Evolutionary conservation across 116 monocot genomes (phyloP), one percentile per base, ranked within the genome.

Genomic region (Trichopus zeylanicus): DNA sequence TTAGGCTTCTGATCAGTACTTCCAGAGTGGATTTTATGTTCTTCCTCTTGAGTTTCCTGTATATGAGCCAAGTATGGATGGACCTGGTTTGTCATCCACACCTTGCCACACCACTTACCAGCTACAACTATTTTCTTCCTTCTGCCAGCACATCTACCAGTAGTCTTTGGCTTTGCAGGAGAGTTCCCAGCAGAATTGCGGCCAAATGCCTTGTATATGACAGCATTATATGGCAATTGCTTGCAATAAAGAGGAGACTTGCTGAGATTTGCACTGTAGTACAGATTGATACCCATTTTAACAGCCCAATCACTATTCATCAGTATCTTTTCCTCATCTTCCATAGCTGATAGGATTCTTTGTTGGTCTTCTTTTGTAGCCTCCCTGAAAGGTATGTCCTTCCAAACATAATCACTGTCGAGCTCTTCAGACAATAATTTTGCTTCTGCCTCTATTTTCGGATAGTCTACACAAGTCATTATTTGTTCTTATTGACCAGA

Each of bases 31-130:
- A 60, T 47, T 49, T n/a, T 57, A 34, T 68, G 69, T 24, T 84
- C 74, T 31, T 64, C 59, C 7, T 80, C 74, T 24, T 76, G 61
- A 51, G 16, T 6, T 12, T 70, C 74, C 24, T 42, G 24, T 32
- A 28, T 65, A 16, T 66, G 53, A 38, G 73, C 63, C 35, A 97
- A 68, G 46, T 62, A 78, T 12, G 97, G 91, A 70, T 97, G 97
- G n/a, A 98, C 88, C 57, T 98, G 88, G 63, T 88, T 88, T 11
- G 80, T 65, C 87, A 85, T 87, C 98, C 98, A 98, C 63, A 82
- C 85, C 51, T 80, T 98, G 34, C 98, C 98, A 56, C 98, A 98
- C 98, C 98, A 98, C 60, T 79, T 84, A 0, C 98, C 98, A 46
- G 82, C 79, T 26, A 91, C 75, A 23, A 70, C 65, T 60, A 78